Base-by-base conservation (phyloP, 164 flowering plant genomes). In the Amborella trichopoda region DNA sequence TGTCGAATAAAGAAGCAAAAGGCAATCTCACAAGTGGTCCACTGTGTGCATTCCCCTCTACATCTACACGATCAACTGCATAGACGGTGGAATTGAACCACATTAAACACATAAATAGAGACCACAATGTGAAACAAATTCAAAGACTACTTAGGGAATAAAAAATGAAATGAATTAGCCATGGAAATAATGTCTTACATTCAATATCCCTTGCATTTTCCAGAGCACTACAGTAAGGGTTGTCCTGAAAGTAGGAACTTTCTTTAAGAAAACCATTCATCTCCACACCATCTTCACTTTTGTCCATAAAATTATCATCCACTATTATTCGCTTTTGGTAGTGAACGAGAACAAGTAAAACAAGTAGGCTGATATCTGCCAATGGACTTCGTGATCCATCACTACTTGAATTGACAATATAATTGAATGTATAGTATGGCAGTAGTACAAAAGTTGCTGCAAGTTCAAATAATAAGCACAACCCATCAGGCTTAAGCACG, bases 1-100 rank as follows among this genome's bases (percentile, higher is more conserved):
- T 76, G 66, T 93, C 96, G 72, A 76, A 93, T 23, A 87, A 67
- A 59, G 94, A 65, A 46, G 99, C 96, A 68, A 93, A 93, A 26
- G 96, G 82, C 53, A 93, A 54, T 60, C 87, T 78, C 44, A 80
- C 81, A 58, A 70, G 58, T 33, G 80, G 80, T 46, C 81, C 95
- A 73, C 40, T 66, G 34, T 68, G 75, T 42, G 81, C 81, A 68
- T 77, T 82, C 27, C 89, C 89, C 66, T 82, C 99, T 42, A 77
- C 49, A 73, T 87, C 88, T 3, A 60, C 60, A 18, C 82, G 87
- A 66, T 83, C 93, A 71, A 83, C 99, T 93, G 85, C 65, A 70
- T 54, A n/a, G n/a, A n/a, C n/a, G n/a, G n/a, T n/a, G n/a, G n/a
- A n/a, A n/a, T n/a, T n/a, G n/a, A n/a, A n/a, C n/a, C n/a, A n/a